Conservation (phyloP, 2,329 filamentous ascomycete species). For the Cercospora sojina region DNA sequence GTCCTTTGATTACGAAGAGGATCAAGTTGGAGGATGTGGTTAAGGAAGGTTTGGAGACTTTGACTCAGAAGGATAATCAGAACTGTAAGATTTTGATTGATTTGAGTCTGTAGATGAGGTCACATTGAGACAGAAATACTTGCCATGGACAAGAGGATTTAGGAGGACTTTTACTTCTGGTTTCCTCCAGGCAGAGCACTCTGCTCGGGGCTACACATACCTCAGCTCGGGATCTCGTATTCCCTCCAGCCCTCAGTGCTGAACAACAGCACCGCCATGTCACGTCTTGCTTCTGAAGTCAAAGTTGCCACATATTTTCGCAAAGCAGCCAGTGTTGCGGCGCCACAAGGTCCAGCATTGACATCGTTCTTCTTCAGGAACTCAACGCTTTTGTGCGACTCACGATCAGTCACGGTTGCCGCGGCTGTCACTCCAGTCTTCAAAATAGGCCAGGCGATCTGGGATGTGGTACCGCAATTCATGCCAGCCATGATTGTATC, state of each 20-base stretch:
- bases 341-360: constrained; percentile 62
- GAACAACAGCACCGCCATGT: constrained; percentile 64
- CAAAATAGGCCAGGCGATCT: constrained; percentile 63
- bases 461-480: constrained; percentile 69
- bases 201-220: not conserved
- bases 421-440: constrained; percentile 59
- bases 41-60: constrained; percentile 4
- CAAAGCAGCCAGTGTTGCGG: constrained; percentile 59
- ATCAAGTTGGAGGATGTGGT: constrained; percentile 17
- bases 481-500: constrained; percentile 72
- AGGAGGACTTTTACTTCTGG: not conserved
- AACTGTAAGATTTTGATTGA: constrained; percentile 18
- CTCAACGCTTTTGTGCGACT: constrained; percentile 60
- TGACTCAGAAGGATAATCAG: constrained; percentile 8
- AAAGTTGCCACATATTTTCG: constrained; percentile 42
- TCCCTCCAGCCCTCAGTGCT: constrained; percentile 64
- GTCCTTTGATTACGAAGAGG: constrained; percentile 11
- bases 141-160: not conserved
- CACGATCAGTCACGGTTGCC: constrained; percentile 60
- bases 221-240: constrained; percentile 44
- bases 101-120: not conserved
- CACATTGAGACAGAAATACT: not conserved
- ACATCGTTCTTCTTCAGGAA: constrained; percentile 53
- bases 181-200: not conserved
- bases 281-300: constrained; percentile 43